Percentiles rank a stretch among this genome's conserved stretches.
Evolutionary conservation across 495 filamentous ascomycete genomes (phyloP).

Genomic region (Xylaria castorea): DNA sequence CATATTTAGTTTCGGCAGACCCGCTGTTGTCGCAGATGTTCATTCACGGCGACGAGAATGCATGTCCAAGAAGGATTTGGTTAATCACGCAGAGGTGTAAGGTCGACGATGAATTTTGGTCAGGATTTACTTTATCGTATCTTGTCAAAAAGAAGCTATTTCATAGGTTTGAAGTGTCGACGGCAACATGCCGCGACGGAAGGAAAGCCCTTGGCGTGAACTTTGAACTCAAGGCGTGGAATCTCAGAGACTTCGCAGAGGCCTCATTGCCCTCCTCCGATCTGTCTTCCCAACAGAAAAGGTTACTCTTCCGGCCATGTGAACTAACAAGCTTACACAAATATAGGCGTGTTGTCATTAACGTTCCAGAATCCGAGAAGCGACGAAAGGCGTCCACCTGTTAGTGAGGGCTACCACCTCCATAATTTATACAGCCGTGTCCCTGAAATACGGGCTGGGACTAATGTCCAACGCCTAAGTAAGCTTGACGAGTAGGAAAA

Average conservation of each 20-base stretch:
- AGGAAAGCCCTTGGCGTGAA: not conserved
- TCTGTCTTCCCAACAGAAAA: not conserved
- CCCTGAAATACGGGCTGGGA: not conserved
- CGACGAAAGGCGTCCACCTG: conserved; percentile 1
- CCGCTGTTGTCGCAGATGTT: not conserved
- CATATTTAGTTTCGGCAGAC: not conserved
- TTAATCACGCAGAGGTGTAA: not conserved
- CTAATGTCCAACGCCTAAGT: not conserved
- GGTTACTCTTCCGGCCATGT: no score
- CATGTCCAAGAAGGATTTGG: not conserved
- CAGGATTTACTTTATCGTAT: not conserved
- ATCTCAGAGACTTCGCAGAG: not conserved
- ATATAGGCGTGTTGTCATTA: not conserved
- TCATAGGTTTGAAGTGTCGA: not conserved
- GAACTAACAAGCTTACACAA: not conserved
- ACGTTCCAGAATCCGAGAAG: not conserved
- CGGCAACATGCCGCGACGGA: not conserved
- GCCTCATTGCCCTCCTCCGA: not conserved
- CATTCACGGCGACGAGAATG: not conserved
- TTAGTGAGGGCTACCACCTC: not conserved
- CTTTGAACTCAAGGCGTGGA: not conserved
- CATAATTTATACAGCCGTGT: not conserved
- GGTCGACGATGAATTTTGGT: not conserved
- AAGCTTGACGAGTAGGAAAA: not conserved
- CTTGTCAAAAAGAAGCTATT: not conserved